phyloP scores from a whole-genome alignment of 1,139 yeast species.

The Debaryomycetaceae sp. region DNA sequence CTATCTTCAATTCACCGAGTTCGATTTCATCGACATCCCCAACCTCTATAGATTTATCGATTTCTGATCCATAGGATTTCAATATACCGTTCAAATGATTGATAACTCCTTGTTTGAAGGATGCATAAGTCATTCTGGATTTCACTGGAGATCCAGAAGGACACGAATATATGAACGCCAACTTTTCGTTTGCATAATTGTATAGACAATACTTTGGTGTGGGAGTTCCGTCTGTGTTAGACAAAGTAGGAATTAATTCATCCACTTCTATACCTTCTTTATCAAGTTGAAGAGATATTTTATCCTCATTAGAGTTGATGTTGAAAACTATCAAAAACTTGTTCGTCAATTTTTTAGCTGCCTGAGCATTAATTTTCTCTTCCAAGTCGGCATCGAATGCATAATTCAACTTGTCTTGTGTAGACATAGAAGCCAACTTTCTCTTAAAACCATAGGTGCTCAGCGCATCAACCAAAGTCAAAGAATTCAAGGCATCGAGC shows the following conservation, averaged over 20 bases:
- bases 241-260: slow-evolving; percentile 21
- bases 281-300: slow-evolving; percentile 19
- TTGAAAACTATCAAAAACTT: slow-evolving; percentile 21
- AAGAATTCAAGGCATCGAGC: slow-evolving; percentile 38
- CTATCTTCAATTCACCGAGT: slow-evolving; percentile 24
- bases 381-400: slow-evolving; percentile 24
- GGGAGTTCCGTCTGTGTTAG: slow-evolving; percentile 8
- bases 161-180: slow-evolving; percentile 75
- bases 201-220: slow-evolving; percentile 58
- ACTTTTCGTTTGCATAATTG: slow-evolving; percentile 27
- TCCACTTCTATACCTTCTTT: slow-evolving; percentile 14
- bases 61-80: slow-evolving; percentile 15
- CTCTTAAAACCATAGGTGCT: slow-evolving; percentile 18
- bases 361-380: slow-evolving; percentile 15
- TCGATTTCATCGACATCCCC: slow-evolving; percentile 71
- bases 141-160: slow-evolving; percentile 89
- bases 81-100: slow-evolving; percentile 41
- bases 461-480: slow-evolving; percentile 22
- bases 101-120: slow-evolving; percentile 69
- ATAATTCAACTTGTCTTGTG: slow-evolving; percentile 16
- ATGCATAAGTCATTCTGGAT: slow-evolving; percentile 90
- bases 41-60: slow-evolving; percentile 53
- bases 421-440: slow-evolving; percentile 36
- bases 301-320: slow-evolving; percentile 29
- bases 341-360: slow-evolving; percentile 12